Conservation (phyloP, 371 early-diverging fungal genomes). For the Mucor racemosus region DNA sequence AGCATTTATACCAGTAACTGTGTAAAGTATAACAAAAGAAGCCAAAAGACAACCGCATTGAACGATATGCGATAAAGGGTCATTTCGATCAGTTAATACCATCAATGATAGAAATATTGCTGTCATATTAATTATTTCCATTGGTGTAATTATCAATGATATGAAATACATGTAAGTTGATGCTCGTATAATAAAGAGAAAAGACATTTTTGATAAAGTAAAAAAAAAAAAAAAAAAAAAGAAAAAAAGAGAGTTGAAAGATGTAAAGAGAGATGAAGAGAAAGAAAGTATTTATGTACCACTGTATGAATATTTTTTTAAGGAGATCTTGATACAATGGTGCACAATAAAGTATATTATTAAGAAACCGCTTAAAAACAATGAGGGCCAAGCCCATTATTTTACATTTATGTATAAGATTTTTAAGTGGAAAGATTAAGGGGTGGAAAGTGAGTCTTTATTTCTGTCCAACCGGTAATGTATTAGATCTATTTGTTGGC, state of each 20-base stretch:
- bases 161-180: neutral
- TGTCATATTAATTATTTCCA: neutral
- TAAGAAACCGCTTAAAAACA: neutral
- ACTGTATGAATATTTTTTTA: neutral
- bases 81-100: neutral
- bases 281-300: neutral
- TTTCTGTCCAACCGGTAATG: neutral
- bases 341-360: neutral
- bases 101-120: neutral
- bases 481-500: neutral
- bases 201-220: neutral
- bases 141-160: neutral
- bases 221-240: neutral
- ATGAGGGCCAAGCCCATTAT: neutral
- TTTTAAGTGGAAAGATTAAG: neutral
- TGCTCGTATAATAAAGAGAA: neutral
- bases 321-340: conserved; percentile 4
- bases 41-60: neutral
- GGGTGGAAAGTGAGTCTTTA: neutral
- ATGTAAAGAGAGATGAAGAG: neutral
- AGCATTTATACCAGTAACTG: conserved; percentile 4
- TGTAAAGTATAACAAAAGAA: conserved; percentile 5
- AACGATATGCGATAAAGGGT: neutral
- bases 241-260: neutral
- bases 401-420: neutral